phyloP scores from a whole-genome alignment of 139 green algal species.

The Nannochloris sp. region DNA sequence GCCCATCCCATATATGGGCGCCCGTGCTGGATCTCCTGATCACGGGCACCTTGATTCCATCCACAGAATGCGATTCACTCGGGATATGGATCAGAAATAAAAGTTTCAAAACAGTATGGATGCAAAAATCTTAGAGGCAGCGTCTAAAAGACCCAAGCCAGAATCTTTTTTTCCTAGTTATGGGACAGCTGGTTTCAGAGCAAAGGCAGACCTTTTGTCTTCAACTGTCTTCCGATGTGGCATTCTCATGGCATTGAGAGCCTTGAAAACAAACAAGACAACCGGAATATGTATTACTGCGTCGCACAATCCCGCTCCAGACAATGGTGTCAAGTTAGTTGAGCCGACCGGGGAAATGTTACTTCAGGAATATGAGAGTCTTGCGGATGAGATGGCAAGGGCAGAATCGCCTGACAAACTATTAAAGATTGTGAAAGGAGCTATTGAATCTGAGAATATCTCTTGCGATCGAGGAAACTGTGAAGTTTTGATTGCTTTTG shows the following conservation, averaged over 20 bases:
- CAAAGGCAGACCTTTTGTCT: slow-evolving; percentile 48
- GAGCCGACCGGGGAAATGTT: slow-evolving; percentile 78
- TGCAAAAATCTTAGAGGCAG: slow-evolving; percentile 2
- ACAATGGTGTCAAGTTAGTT: slow-evolving; percentile 96
- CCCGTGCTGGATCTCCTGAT: too few species aligned
- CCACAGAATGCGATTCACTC: too few species aligned
- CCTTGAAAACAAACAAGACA: slow-evolving; percentile 19
- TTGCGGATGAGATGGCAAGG: slow-evolving; percentile 66
- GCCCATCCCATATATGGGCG: too few species aligned
- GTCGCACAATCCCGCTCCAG: slow-evolving; percentile 84
- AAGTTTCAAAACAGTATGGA: not conserved
- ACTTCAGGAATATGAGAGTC: slow-evolving; percentile 31
- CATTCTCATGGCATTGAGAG: slow-evolving; percentile 63
- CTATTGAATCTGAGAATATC: slow-evolving; percentile 16
- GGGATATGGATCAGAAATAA: too few species aligned
- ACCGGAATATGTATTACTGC: slow-evolving; percentile 94
- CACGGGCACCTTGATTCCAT: too few species aligned
- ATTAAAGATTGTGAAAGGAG: slow-evolving; percentile 8
- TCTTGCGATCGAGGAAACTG: not conserved
- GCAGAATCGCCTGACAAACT: slow-evolving; percentile 37
- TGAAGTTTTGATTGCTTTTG: slow-evolving; percentile 60
- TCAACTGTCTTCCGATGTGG: slow-evolving; percentile 83
- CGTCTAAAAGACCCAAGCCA: slow-evolving; percentile 22
- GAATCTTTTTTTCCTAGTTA: slow-evolving; percentile 50
- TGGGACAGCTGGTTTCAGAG: slow-evolving; percentile 88